Base-by-base conservation (phyloP, 1,284 basidiomycete genomes). In the Thelephora terrestris region DNA sequence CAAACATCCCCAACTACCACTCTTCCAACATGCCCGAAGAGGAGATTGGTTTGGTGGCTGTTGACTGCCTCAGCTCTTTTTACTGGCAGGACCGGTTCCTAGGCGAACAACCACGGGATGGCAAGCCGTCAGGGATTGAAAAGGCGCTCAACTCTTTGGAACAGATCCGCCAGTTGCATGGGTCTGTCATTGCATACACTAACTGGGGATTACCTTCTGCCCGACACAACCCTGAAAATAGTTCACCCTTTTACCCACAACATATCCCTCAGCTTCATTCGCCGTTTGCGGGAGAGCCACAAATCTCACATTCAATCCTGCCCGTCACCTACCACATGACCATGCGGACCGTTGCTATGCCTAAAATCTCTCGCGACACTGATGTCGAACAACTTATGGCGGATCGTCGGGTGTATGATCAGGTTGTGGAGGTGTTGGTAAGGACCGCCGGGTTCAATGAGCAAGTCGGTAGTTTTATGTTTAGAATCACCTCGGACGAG, bases 11-110 rank as follows among this genome's bases (percentile, higher is more conserved):
- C 7, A 58, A 60, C 4, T 82, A 82, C 57, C 78, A 81, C 55
- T 59, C 65, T 5, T 59, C 59, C 18, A 62, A 69, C 47, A 47
- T 81, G 51, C 66, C 73, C 25, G 60, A 73, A 44, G 61, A 67
- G 40, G 77, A 78, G 52, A 71, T 87, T 17, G 79, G 76, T 12
- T 58, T 87, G 46, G 60, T 88, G 23, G 78, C 76, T 14, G 66
- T 91, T 37, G 88, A 91, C 63, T 85, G 85, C 6, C 65, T 89
- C 49, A 84, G 81, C 60, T 61, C 84, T 0, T 88, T 85, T 60
- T 78, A 85, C 64, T 90, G 87, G 86, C 55, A 71, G 7, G 86
- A 91, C 60, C 78, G 83, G 35, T 81, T 79, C 59, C 67, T 70
- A 36, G 61, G 67, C 29, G 86, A 89, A 59, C 77, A 79, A 53